Percentiles rank a stretch among this genome's conserved stretches.
Conservation (phyloP, 495 filamentous ascomycete genomes). For the Elasticomyces elasticus region DNA sequence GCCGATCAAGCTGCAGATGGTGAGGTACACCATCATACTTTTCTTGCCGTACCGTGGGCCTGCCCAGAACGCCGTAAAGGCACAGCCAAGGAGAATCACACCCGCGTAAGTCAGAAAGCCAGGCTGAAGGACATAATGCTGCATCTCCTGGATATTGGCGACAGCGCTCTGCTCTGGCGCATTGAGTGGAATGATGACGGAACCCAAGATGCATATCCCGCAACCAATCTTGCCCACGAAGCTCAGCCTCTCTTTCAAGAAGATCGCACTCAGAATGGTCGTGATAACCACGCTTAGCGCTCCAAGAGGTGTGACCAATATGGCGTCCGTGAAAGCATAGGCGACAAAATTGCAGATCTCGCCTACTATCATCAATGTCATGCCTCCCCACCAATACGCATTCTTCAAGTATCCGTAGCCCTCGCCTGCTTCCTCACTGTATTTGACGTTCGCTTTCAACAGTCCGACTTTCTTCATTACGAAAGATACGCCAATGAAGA, state of each 20-base stretch:
- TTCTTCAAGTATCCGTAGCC: slow-evolving; percentile 98
- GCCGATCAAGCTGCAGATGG: slow-evolving; percentile 88
- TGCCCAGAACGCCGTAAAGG: slow-evolving; percentile 68
- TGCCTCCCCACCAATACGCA: slow-evolving; percentile 86
- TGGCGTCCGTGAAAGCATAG: slow-evolving; percentile 94
- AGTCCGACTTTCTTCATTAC: slow-evolving; percentile 90
- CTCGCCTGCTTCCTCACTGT: slow-evolving; percentile 90
- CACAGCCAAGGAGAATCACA: slow-evolving; percentile 63
- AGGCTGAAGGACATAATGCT: slow-evolving; percentile 75
- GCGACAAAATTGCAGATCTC: slow-evolving; percentile 97
- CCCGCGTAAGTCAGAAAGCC: slow-evolving; percentile 82
- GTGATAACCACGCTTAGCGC: slow-evolving; percentile 94
- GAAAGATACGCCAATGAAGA: slow-evolving; percentile 93
- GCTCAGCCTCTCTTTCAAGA: slow-evolving; percentile 88
- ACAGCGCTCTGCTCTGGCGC: slow-evolving; percentile 80
- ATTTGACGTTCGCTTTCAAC: slow-evolving; percentile 88
- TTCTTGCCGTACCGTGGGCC: slow-evolving; percentile 89
- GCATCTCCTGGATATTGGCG: slow-evolving; percentile 79
- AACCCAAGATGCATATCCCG: slow-evolving; percentile 88
- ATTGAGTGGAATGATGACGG: slow-evolving; percentile 88
- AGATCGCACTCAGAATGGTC: slow-evolving; percentile 86
- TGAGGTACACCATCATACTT: slow-evolving; percentile 95
- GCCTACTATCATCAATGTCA: slow-evolving; percentile 94
- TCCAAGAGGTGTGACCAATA: slow-evolving; percentile 87
- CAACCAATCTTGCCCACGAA: slow-evolving; percentile 95